A percentile compares a stretch with the other conserved stretches of the same genome.
Conservation (phyloP, 306 rosid genomes). For the Citrullus mucosospermus region DNA sequence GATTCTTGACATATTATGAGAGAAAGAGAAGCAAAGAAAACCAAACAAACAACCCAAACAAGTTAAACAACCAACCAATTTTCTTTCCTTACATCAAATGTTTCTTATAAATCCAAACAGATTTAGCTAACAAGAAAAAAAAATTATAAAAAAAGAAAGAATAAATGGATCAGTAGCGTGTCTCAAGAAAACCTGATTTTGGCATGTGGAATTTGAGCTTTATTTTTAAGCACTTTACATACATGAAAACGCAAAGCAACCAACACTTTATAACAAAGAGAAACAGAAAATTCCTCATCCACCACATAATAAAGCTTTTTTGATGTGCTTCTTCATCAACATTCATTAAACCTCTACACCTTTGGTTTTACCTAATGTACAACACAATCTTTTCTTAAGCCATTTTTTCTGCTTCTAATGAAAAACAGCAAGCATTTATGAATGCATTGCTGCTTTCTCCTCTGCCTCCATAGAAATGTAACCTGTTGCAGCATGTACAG, state of each 20-base stretch:
- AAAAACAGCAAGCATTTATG: not conserved
- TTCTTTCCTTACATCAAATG: not conserved
- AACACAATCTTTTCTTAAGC: not conserved
- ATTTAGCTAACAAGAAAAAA: not conserved
- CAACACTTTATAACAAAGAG: not conserved
- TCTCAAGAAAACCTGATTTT: not conserved
- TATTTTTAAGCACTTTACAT: not conserved
- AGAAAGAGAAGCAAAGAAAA: not conserved
- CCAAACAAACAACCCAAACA: not conserved
- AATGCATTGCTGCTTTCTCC: not conserved
- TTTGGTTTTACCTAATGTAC: not conserved
- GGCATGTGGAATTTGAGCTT: constrained; percentile 1
- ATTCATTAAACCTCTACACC: not conserved
- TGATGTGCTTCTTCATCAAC: not conserved
- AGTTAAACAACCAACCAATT: not conserved
- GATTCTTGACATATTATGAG: not conserved
- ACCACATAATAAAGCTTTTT: not conserved
- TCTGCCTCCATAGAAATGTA: not conserved
- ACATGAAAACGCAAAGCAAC: constrained; percentile 2
- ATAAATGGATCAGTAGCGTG: not conserved
- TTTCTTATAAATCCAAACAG: not conserved
- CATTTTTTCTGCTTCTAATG: not conserved
- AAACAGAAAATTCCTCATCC: not conserved
- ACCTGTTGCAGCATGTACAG: not conserved
- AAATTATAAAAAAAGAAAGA: not conserved